Conservation (phyloP, 192 early-diverging fungal species). For the Dissophora ornata region DNA sequence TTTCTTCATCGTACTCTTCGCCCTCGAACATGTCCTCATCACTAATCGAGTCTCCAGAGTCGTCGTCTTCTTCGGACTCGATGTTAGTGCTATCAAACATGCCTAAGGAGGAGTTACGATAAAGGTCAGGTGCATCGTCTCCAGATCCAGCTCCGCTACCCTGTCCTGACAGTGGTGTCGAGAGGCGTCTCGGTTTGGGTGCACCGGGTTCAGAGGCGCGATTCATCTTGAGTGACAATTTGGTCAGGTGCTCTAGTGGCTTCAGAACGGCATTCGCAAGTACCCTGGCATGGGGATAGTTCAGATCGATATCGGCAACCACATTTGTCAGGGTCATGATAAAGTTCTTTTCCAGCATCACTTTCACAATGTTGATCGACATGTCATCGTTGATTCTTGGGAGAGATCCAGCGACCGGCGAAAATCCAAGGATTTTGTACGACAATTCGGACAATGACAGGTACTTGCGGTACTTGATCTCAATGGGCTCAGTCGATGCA, state of each 20-base stretch:
- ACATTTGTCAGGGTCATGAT: constrained; percentile 82
- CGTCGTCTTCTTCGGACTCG: constrained; percentile 74
- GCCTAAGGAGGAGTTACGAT: constrained; percentile 83
- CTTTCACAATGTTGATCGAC: constrained; percentile 70
- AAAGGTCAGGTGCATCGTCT: constrained; percentile 82
- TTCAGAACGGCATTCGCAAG: constrained; percentile 83
- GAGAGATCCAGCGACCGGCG: constrained; percentile 27
- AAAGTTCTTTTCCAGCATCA: constrained; percentile 92
- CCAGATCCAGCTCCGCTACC: constrained; percentile 59
- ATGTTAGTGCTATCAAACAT: constrained; percentile 82
- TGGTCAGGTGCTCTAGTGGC: constrained; percentile 91
- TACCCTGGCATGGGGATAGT: constrained; percentile 84
- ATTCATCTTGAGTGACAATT: constrained; percentile 87
- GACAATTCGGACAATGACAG: constrained; percentile 76
- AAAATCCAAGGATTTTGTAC: constrained; percentile 70
- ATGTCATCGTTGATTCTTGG: constrained; percentile 65
- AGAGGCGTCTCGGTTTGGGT: constrained; percentile 47
- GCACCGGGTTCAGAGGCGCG: constrained; percentile 67
- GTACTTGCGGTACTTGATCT: constrained; percentile 73
- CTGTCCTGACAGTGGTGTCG: constrained; percentile 54
- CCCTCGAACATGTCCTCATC: constrained; percentile 77
- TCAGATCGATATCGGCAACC: constrained; percentile 87
- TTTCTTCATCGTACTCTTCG: constrained; percentile 79
- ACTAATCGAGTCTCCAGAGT: constrained; percentile 64
- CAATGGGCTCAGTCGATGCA: constrained; percentile 56